phyloP scores from a whole-genome alignment of 179 eudicot species.

The Vitellaria paradoxa region DNA sequence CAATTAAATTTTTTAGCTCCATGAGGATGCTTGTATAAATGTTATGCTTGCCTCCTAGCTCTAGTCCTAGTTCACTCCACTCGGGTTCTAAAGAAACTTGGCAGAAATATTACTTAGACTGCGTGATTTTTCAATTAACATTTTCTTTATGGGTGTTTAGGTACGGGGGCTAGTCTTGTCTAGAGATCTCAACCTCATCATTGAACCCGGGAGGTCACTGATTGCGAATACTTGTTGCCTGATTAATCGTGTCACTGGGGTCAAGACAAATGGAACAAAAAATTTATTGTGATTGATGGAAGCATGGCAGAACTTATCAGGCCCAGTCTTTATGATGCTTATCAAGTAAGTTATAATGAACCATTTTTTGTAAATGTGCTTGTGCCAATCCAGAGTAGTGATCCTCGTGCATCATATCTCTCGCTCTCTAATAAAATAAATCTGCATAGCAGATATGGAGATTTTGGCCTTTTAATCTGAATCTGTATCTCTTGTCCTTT shows the following conservation, averaged over 20 bases:
- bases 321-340: conserved; percentile 95
- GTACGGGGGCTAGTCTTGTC: conserved; percentile 83
- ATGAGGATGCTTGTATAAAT: not conserved
- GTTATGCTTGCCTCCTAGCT: not conserved
- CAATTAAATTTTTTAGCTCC: not conserved
- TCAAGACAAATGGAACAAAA: conserved; percentile 91
- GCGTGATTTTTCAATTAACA: not conserved
- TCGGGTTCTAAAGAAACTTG: not conserved
- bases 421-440: not conserved
- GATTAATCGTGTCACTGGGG: conserved; percentile 92
- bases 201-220: conserved; percentile 93
- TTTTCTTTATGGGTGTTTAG: conserved; percentile 28
- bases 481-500: not conserved
- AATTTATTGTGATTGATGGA: conserved; percentile 86
- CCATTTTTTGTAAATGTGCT: not conserved
- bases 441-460: not conserved
- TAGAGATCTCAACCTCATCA: conserved; percentile 78
- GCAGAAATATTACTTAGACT: not conserved
- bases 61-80: not conserved
- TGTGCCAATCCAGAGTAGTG: not conserved
- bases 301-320: conserved; percentile 99
- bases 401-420: not conserved
- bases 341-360: conserved; percentile 55
- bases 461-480: not conserved
- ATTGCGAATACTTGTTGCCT: conserved; percentile 94